Base-by-base conservation (phyloP, 805 yeast species). In the Groenewaldozyma tartarivorans region DNA sequence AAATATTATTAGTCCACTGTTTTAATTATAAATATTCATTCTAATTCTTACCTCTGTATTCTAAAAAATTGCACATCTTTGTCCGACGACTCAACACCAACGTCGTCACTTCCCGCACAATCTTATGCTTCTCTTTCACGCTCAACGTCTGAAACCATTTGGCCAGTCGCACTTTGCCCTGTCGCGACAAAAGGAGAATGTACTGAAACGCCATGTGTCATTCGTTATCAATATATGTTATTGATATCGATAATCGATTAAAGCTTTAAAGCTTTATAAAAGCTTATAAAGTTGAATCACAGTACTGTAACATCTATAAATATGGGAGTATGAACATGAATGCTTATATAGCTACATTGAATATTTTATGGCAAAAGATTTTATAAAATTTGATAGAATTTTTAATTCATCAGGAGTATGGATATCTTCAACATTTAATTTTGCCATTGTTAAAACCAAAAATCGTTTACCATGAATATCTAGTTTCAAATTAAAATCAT, bases 31-130 rank as follows among this genome's bases (percentile, higher is more conserved):
- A 9, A 13, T 24, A 9, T 7, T 24, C 29, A 13, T 9, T 24
- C 7, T 9, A 3, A 9, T 19, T 42, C 60, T 39, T 56, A 68
- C 70, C 73, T 48, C 78, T 79, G 58, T 85, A 83, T 58, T 88
- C 97, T 36, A 88, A 65, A 41, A 88, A 87, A 60, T 87, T 90
- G 63, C 97, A 88, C 97, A 92, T 90, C 62, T 85, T 87, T 22
- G 94, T 81, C 45, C 94, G 74, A 47, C 99, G 72, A 9, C 86
- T 71, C 35, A 94, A 73, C 20, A 92, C 84, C 32, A 86, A 64
- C 2, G 96, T 86, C 5, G 95, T 79, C 42, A 92, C 71, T 53
- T 92, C 97, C 52, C 85, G 74, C 39, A 83, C 78, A 43, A 87
- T 77, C 61, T 83, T 82, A 39, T 79, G 69, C 64, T 88, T 87